A percentile compares a stretch with the other conserved stretches of the same genome.
Evolutionary conservation across 805 yeast species (phyloP).

Genomic region (Zygotorulaspora danielsina): DNA sequence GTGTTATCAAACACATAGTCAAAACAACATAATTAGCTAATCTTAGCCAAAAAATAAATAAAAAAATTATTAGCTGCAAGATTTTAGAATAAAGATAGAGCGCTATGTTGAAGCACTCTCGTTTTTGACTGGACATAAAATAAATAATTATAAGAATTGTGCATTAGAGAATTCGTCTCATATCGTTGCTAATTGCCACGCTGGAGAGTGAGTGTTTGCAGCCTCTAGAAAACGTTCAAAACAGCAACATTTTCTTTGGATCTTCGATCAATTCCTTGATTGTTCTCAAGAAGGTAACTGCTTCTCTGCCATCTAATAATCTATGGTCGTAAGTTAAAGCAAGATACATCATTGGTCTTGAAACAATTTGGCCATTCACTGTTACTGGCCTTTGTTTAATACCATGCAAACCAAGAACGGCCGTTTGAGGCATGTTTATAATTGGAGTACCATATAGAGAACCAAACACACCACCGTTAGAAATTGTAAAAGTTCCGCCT

Average conservation of each 20-base stretch:
- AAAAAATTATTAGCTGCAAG: no score
- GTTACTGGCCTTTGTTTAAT: constrained; percentile 96
- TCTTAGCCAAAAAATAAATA: no score
- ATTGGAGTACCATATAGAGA: constrained; percentile 97
- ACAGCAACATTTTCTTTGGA: constrained; percentile 93
- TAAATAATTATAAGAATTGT: constrained; percentile 4
- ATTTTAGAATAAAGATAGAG: no score
- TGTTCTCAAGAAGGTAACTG: constrained; percentile 93
- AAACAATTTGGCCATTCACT: constrained; percentile 90
- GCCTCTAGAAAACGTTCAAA: constrained; percentile 31
- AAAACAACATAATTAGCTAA: no score
- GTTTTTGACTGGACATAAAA: not conserved
- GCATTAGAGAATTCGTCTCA: not conserved
- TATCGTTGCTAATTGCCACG: not conserved
- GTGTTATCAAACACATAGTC: no score
- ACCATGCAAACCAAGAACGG: constrained; percentile 96
- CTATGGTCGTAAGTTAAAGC: constrained; percentile 98
- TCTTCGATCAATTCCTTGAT: constrained; percentile 97
- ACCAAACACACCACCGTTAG: constrained; percentile 99
- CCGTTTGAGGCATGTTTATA: constrained; percentile 96
- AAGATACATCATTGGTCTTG: constrained; percentile 99
- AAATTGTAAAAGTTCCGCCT: constrained; percentile 98
- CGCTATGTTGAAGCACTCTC: no score
- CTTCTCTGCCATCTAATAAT: constrained; percentile 97
- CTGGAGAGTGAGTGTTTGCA: no score